Conservation (phyloP, 768 basidiomycete genomes). For the Russula foetens region DNA sequence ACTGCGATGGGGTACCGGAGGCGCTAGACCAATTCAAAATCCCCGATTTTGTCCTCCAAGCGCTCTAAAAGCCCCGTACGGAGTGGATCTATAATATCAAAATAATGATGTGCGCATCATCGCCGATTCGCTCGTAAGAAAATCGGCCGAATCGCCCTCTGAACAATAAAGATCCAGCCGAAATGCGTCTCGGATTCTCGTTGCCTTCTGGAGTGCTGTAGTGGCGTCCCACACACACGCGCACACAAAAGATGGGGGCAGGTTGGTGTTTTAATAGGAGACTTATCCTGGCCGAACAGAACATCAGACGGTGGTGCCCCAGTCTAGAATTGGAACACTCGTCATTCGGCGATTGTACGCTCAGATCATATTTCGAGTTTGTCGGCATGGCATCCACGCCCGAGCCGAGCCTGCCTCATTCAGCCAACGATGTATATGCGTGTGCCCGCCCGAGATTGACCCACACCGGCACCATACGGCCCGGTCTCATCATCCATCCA, state of each 20-base stretch:
- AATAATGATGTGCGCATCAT: neutral
- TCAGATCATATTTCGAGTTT: neutral
- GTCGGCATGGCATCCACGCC: neutral
- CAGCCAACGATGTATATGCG: neutral
- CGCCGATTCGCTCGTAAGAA: neutral
- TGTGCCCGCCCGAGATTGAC: too few relatives aligned
- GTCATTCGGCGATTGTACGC: slow-evolving; percentile 28
- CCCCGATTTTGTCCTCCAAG: neutral
- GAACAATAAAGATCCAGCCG: neutral
- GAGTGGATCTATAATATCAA: neutral
- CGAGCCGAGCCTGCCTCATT: slow-evolving; percentile 15
- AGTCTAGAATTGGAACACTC: slow-evolving; percentile 18
- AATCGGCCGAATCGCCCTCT: neutral
- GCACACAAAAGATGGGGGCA: neutral
- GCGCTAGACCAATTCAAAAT: neutral
- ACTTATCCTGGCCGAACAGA: slow-evolving; percentile 30
- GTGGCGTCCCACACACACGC: too few relatives aligned
- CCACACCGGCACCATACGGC: slow-evolving; percentile 22
- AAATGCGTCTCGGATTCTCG: slow-evolving; percentile 4
- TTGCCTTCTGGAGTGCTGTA: neutral
- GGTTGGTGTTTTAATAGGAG: slow-evolving; percentile 22
- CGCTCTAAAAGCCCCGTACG: neutral
- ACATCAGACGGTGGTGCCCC: slow-evolving; percentile 28
- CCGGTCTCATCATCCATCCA: neutral
- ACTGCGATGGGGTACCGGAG: neutral